Evolutionary conservation across 2,329 filamentous ascomycete genomes (phyloP), one percentile per base, ranked within the genome.

Genomic region (Cladosporium halotolerans): DNA sequence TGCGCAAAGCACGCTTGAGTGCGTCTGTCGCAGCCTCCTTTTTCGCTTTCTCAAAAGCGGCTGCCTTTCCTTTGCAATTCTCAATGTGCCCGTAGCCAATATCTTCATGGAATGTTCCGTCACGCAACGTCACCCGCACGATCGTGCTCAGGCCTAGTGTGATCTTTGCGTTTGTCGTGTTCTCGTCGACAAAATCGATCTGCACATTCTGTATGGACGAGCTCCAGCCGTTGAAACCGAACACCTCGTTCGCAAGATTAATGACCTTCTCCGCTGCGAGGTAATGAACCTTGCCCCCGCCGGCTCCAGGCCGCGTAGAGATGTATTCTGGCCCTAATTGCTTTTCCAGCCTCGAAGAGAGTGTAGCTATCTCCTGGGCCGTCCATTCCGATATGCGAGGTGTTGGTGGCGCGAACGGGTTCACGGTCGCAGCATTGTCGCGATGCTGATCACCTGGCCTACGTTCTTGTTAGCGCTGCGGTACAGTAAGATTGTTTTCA

Each of bases 151-250:
- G 70, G 0, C 93, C 93, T 34, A 97, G 77, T 58, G 81, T 90
- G 62, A 96, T 84, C 68, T 85, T 92, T 56, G 85, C 80, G 8
- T 84, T 90, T 63, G 85, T 80, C 13, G 84, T 80, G 63, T 86
- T 84, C 72, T 96, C 90, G 66, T 97, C 92, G 56, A 93, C 89
- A 70, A 95, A 97, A 70, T 99, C 93, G 55, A 97, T 88, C 67
- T 95, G 87, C 36, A 96, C 87, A 66, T 95, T 90, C 66, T 92
- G 88, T 55, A 99, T 93, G n/a, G 87, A 86, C 53, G 89, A 95
- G 9, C 89, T 96, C 93, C 93, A 99, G 63, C 91, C 91, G 72
- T 96, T 96, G 76, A 96, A 96, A 9, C 91, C 91, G 73, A 96
- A 96, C 1, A 96, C 85, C 68, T 96, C 89, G 65, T 96, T 96